A percentile compares a stretch with the other conserved stretches of the same genome.
These are phyloP conservation scores for Fragilaria crotonensis DNA, from an alignment of 108 stramenopile genomes.

Conservation along the genomic window DNA sequence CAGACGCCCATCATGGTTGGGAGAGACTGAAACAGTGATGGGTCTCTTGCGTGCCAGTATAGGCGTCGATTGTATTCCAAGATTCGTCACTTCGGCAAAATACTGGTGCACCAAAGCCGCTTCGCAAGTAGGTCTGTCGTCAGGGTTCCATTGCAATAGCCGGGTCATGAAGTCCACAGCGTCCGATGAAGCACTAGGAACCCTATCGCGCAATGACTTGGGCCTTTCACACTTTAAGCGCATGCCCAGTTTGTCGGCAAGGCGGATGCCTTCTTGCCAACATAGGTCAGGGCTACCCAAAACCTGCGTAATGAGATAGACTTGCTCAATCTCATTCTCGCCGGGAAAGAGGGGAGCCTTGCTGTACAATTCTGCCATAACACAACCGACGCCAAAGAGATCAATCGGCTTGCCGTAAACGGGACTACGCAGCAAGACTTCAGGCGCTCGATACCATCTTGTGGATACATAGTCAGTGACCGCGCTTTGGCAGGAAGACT, in stretches of 20 bases:
- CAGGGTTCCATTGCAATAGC: slow-evolving; percentile 60
- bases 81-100: slow-evolving; percentile 24
- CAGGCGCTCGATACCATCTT: slow-evolving; percentile 97
- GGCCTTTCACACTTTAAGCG: background rate
- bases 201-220: slow-evolving; percentile 25
- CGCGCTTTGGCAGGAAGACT: slow-evolving; percentile 11
- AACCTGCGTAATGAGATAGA: slow-evolving; percentile 75
- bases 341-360: slow-evolving; percentile 92
- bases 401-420: slow-evolving; percentile 89
- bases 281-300: slow-evolving; percentile 54
- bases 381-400: slow-evolving; percentile 87
- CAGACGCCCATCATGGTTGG: background rate
- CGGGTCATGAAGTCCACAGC: slow-evolving; percentile 15
- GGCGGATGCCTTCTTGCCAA: slow-evolving; percentile 7
- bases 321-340: slow-evolving; percentile 82
- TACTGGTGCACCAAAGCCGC: slow-evolving; percentile 63
- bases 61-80: background rate
- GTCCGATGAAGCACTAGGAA: slow-evolving; percentile 44
- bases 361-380: slow-evolving; percentile 88
- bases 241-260: slow-evolving; percentile 6
- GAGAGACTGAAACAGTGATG: background rate
- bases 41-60: background rate
- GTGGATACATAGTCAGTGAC: slow-evolving; percentile 95
- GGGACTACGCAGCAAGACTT: slow-evolving; percentile 70
- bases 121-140: slow-evolving; percentile 51